phyloP scores from a whole-genome alignment of 306 rosid species.

The Acacia confusa region DNA sequence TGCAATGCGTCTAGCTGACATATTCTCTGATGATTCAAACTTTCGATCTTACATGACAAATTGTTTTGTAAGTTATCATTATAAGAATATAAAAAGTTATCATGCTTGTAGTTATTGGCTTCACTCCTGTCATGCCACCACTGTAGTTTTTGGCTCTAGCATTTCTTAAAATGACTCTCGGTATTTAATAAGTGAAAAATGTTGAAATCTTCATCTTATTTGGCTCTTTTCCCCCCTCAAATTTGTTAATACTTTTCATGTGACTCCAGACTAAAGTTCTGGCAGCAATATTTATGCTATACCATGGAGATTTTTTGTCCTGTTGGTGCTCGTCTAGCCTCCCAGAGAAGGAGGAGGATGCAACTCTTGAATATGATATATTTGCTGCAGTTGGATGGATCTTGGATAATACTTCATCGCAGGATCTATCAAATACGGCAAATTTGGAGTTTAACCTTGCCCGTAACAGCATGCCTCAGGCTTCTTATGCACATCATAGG shows the following conservation, averaged over 20 bases:
- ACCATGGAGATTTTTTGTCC: slow-evolving; percentile 83
- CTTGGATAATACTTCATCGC: slow-evolving; percentile 58
- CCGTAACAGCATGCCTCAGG: slow-evolving; percentile 56
- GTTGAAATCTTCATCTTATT: slow-evolving; percentile 5
- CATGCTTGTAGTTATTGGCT: slow-evolving; percentile 21
- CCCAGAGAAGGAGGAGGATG: slow-evolving; percentile 75
- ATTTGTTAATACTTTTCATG: slow-evolving; percentile 34
- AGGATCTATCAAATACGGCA: slow-evolving; percentile 35
- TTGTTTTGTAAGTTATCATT: slow-evolving; percentile 65
- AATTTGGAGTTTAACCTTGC: slow-evolving; percentile 57
- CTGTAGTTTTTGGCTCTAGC: slow-evolving; percentile 6
- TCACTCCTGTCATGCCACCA: slow-evolving; percentile 1
- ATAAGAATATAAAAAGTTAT: slow-evolving; percentile 17
- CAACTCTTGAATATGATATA: slow-evolving; percentile 74
- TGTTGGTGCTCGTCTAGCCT: slow-evolving; percentile 94
- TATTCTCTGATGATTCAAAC: slow-evolving; percentile 94
- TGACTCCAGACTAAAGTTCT: slow-evolving; percentile 81
- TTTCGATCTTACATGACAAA: slow-evolving; percentile 77
- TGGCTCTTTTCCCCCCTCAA: background rate
- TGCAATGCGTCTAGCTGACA: slow-evolving; percentile 95
- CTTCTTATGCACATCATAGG: slow-evolving; percentile 84
- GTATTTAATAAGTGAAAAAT: background rate
- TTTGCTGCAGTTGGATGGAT: slow-evolving; percentile 91
- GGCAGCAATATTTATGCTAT: slow-evolving; percentile 80
- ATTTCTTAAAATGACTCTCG: background rate